phyloP scores from a whole-genome alignment of 2,329 filamentous ascomycete species.

The Colletotrichum spinosum region DNA sequence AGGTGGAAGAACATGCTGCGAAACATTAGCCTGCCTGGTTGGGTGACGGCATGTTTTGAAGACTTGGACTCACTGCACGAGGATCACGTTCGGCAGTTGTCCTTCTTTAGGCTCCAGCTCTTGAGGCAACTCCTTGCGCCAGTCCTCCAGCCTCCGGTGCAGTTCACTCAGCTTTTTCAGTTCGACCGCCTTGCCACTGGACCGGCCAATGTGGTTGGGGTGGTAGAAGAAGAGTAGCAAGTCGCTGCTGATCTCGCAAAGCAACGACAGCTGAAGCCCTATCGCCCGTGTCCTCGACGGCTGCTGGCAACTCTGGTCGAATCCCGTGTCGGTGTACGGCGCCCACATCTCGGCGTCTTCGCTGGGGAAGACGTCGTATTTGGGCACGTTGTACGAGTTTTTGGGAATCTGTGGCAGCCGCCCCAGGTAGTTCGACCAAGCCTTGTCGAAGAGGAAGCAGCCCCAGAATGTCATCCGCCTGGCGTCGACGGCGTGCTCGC shows the following conservation, averaged over 20 bases:
- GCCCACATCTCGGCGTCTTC: constrained; percentile 91
- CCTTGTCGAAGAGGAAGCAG: constrained; percentile 98
- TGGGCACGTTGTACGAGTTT: constrained; percentile 84
- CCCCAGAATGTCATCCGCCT: constrained; percentile 96
- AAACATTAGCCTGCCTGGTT: constrained; percentile 39
- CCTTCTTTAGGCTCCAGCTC: constrained; percentile 93
- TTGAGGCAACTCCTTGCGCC: constrained; percentile 84
- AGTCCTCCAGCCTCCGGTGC: constrained; percentile 89
- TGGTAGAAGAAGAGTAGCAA: constrained; percentile 92
- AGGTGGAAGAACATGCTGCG: constrained; percentile 96
- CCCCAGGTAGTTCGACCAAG: constrained; percentile 97
- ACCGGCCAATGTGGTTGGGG: constrained; percentile 72
- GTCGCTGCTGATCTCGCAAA: constrained; percentile 95
- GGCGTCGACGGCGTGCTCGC: constrained; percentile 88
- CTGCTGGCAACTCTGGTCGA: constrained; percentile 78
- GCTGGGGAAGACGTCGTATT: constrained; percentile 88
- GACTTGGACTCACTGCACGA: constrained; percentile 79
- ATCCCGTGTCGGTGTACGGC: constrained; percentile 87
- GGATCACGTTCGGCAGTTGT: constrained; percentile 83
- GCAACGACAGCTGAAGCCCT: constrained; percentile 81
- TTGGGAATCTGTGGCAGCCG: constrained; percentile 88
- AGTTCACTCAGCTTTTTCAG: constrained; percentile 93
- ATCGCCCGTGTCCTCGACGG: constrained; percentile 86
- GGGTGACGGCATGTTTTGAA: neutral
- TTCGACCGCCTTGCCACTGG: constrained; percentile 82